Conservation (phyloP, 169 alveolate species). For the Ichthyophthirius multifiliis region DNA sequence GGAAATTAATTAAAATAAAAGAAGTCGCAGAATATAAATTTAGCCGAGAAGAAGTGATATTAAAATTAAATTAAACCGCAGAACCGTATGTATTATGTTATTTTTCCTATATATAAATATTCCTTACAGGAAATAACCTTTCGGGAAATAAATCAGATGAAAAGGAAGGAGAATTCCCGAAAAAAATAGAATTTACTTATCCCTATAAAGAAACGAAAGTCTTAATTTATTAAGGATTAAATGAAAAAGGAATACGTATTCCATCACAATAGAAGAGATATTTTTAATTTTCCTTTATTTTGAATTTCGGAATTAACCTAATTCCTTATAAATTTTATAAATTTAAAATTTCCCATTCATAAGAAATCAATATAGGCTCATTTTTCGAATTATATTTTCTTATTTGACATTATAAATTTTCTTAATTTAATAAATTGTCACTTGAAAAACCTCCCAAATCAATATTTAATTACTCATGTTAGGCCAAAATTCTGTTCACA, state of each 20-base stretch:
- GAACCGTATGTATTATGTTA: neutral
- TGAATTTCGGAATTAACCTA: neutral
- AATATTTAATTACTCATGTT: neutral
- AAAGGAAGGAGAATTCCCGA: neutral
- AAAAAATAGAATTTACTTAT: neutral
- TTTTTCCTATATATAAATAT: neutral
- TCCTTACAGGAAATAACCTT: neutral
- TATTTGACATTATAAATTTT: neutral
- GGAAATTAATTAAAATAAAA: constrained; percentile 8
- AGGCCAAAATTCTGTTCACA: neutral
- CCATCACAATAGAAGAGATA: neutral
- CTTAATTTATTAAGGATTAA: neutral
- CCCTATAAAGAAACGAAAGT: neutral
- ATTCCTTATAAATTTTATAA: neutral
- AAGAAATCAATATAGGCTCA: neutral
- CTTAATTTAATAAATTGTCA: neutral
- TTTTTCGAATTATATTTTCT: neutral
- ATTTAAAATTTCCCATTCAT: neutral
- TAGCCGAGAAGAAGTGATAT: neutral
- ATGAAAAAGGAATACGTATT: neutral
- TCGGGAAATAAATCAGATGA: neutral
- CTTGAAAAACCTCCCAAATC: neutral
- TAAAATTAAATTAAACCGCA: neutral
- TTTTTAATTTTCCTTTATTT: neutral
- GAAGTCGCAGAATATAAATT: neutral